Evolutionary conservation across 139 green algal genomes (phyloP).

Genomic region (Gonium pectorale): DNA sequence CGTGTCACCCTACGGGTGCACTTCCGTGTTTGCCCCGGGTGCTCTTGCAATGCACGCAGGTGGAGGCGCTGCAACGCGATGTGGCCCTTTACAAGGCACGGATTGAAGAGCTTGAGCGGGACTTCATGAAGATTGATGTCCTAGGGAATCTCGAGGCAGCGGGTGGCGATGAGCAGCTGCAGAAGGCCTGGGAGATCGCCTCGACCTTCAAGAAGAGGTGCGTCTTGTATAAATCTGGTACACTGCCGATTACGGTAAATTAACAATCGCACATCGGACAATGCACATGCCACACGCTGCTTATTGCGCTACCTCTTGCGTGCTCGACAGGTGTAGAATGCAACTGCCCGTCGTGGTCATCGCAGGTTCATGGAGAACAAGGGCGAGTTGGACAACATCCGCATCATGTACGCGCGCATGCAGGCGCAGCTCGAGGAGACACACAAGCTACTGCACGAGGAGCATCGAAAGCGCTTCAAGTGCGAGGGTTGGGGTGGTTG

Average conservation of each 20-base stretch:
- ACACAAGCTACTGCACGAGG: constrained; percentile 65
- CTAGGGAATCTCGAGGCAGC: constrained; percentile 40
- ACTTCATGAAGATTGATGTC: constrained; percentile 60
- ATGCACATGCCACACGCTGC: no score
- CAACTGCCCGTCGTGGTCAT: no score
- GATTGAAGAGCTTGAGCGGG: constrained; percentile 63
- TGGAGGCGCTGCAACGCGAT: constrained; percentile 57
- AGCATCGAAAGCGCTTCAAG: constrained; percentile 54
- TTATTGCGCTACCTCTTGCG: no score
- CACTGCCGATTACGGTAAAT: neutral
- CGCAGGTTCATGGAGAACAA: constrained; percentile 72
- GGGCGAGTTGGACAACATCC: constrained; percentile 65
- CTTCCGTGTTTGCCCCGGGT: no score
- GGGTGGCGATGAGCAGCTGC: constrained; percentile 60
- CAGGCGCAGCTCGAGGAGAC: constrained; percentile 69
- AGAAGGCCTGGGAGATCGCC: constrained; percentile 69
- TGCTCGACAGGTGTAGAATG: no score
- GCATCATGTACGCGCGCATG: constrained; percentile 60
- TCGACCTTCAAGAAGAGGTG: constrained; percentile 72
- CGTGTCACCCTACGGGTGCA: no score
- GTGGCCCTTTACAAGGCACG: constrained; percentile 55
- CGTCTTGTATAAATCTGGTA: neutral
- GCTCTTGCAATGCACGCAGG: no score
- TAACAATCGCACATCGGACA: no score
- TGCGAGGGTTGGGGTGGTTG: neutral